Percentiles rank a stretch among this genome's conserved stretches.
Evolutionary conservation across 2,329 filamentous ascomycete species (phyloP).

Genomic region (Penicillium glabrum): DNA sequence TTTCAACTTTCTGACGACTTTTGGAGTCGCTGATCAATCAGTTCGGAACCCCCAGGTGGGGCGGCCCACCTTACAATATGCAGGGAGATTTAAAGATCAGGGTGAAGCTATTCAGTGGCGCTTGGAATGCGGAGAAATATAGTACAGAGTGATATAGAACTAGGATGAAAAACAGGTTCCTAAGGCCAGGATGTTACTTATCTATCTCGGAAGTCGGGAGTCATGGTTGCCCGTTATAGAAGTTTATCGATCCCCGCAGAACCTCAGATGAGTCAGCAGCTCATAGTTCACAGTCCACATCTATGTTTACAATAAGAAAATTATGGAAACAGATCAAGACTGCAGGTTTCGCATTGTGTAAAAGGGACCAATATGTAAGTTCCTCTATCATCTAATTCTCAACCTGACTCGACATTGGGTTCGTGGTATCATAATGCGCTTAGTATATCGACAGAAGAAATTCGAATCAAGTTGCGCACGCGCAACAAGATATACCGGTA

Average conservation of each 20-base stretch:
- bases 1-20: neutral
- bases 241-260: conserved; percentile 37
- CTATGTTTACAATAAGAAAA: neutral
- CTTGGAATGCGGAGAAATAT: neutral
- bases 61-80: conserved; percentile 14
- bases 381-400: conserved; percentile 17
- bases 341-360: conserved; percentile 14
- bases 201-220: neutral
- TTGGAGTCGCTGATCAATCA: conserved; percentile 18
- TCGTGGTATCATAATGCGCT: conserved; percentile 35
- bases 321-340: neutral
- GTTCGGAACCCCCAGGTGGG: conserved; percentile 17
- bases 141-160: neutral
- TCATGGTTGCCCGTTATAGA: conserved; percentile 23
- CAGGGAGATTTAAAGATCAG: neutral
- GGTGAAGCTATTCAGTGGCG: conserved; percentile 1
- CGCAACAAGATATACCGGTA: neutral
- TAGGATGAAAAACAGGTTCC: too few relatives aligned
- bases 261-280: conserved; percentile 27
- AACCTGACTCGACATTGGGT: conserved; percentile 17
- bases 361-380: conserved; percentile 9
- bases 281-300: neutral
- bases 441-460: conserved; percentile 9
- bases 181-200: neutral
- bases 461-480: neutral